Evolutionary conservation across 2,329 filamentous ascomycete species (phyloP).

Genomic region (Venturia effusa): DNA sequence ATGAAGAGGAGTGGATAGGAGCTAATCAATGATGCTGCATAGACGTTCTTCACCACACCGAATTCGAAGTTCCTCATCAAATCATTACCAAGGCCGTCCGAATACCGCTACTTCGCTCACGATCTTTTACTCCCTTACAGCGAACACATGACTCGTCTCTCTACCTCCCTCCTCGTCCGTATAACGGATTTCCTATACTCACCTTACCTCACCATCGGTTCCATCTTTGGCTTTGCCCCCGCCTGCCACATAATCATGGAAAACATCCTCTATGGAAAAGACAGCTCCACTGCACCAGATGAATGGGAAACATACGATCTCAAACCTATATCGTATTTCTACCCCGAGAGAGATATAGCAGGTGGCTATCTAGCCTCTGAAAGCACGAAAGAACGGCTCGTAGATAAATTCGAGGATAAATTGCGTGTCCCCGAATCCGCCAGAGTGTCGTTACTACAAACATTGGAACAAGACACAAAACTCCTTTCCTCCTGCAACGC

Average conservation of each 20-base stretch:
- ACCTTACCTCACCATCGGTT: conserved; percentile 46
- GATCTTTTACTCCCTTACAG: conserved; percentile 56
- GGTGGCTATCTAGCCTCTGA: conserved; percentile 52
- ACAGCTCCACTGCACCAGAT: conserved; percentile 29
- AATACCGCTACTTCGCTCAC: conserved; percentile 58
- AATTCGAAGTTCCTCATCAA: conserved; percentile 62
- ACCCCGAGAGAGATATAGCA: conserved; percentile 61
- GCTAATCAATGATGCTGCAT: conserved; percentile 12
- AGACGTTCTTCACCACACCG: conserved; percentile 59
- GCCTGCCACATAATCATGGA: conserved; percentile 71
- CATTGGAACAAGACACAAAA: conserved; percentile 50
- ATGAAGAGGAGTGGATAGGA: too few species aligned
- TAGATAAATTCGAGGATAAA: conserved; percentile 58
- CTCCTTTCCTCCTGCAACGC: conserved; percentile 53
- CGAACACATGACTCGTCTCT: conserved; percentile 50
- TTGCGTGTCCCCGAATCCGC: conserved; percentile 45
- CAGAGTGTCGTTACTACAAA: conserved; percentile 44
- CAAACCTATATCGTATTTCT: conserved; percentile 66
- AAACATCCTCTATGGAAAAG: conserved; percentile 55
- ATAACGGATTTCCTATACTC: conserved; percentile 60
- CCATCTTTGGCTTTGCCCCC: conserved; percentile 48
- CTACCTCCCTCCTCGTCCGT: conserved; percentile 53
- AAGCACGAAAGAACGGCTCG: conserved; percentile 53
- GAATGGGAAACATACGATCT: conserved; percentile 65
- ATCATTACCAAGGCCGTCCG: conserved; percentile 57